Percentiles rank a stretch among this genome's conserved stretches.
Conservation (phyloP, 495 filamentous ascomycete genomes). For the Penicillium cosmopolitanum region DNA sequence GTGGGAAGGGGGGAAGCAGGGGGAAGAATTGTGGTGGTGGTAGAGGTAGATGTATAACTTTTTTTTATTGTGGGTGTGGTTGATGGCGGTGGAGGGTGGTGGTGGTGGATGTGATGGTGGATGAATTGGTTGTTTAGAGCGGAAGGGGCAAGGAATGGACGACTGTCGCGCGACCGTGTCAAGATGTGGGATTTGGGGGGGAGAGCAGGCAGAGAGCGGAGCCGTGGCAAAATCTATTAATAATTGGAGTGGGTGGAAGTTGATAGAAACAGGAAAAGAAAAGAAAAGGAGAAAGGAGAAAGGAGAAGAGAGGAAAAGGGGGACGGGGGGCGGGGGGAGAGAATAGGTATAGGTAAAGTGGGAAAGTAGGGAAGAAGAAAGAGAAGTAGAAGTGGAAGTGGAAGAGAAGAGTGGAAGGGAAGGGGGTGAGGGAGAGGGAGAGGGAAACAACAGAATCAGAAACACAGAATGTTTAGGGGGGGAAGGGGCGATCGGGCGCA, state of each 20-base stretch:
- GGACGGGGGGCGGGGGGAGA: too few species aligned
- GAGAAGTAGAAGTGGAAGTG: constrained; percentile 12
- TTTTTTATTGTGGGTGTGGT: constrained; percentile 1
- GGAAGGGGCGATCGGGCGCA: constrained; percentile 4
- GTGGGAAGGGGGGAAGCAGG: background rate
- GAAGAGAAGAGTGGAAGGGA: background rate
- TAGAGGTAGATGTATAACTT: background rate
- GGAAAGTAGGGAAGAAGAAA: constrained; percentile 14
- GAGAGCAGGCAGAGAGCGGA: constrained; percentile 5
- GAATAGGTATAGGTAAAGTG: background rate
- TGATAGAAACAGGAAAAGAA: constrained; percentile 10
- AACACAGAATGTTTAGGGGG: constrained; percentile 4
- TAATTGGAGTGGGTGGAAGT: constrained; percentile 11
- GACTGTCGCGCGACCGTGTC: constrained; percentile 32
- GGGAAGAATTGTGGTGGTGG: background rate
- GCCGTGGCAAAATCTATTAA: constrained; percentile 30
- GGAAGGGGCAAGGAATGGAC: constrained; percentile 28
- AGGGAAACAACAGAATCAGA: constrained; percentile 10
- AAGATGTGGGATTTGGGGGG: constrained; percentile 10
- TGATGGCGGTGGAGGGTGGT: constrained; percentile 13
- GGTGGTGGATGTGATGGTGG: constrained; percentile 1
- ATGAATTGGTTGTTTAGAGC: background rate
- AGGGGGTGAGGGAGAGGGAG: constrained; percentile 7
- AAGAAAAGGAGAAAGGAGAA: constrained; percentile 9
- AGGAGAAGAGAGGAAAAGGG: too few species aligned